Base-by-base conservation (phyloP, 306 rosid species). In the Glycyrrhiza uralensis region DNA sequence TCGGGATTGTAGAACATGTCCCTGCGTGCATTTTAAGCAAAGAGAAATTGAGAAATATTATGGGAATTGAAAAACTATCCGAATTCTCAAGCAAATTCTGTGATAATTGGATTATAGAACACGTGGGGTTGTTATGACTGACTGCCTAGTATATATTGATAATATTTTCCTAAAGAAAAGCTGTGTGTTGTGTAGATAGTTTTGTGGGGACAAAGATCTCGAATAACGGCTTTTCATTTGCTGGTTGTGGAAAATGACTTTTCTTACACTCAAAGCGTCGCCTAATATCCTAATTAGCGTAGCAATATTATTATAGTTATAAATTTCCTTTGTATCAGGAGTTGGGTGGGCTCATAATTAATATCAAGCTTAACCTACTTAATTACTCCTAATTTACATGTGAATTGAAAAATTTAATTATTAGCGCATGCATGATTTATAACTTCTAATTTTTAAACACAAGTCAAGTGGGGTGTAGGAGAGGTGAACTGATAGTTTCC, bases 231-330 rank as follows among this genome's bases (percentile, higher is more conserved):
- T 62, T 58, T 72, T 54, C 64, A 49, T 47, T 70, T 3, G 76
- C 57, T 57, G 52, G 52, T 51, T 64, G 36, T 26, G 12, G 50
- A 17, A 50, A 38, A 30, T 71, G 28, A 50, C 82, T 86, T 80
- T 39, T 66, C 66, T 77, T 77, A n/a, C 44, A 77, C 74, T 71
- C 80, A 24, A 86, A 83, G 82, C 71, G 38, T 67, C 66, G 1
- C 69, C n/a, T 13, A 64, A 63, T 20, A 23, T 13, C 23, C 47
- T 62, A 44, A 41, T 72, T 59, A 30, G 22, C 4, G 42, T 41
- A 22, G 28, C 59, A 45, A 60, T 20, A 15, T 50, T 23, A 41
- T 30, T 2, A 30, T 30, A 30, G 3, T 30, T 30, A n/a, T 30
- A 2, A n/a, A n/a, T n/a, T n/a, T n/a, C n/a, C 47, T 11, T 41